A percentile compares a stretch with the other conserved stretches of the same genome.
These are phyloP conservation scores for Echinochloa phyllopogon DNA, from an alignment of 176 grass and related monocot species.

Conservation along the genomic window DNA sequence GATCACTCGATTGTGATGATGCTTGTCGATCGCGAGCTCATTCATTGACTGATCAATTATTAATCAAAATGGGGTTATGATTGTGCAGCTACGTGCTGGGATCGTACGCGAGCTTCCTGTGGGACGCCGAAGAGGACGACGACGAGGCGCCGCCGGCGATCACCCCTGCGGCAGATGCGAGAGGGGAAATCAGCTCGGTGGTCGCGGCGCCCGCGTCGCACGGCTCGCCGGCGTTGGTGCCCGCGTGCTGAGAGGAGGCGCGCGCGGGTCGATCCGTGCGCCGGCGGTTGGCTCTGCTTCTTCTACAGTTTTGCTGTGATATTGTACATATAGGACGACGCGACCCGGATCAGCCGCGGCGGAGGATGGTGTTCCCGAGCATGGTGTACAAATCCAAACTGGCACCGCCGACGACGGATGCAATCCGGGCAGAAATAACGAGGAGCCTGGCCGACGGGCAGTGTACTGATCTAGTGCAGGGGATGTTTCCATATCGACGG, in stretches of 20 bases:
- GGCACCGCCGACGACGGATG: neutral
- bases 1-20: neutral
- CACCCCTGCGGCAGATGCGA: neutral
- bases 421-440: neutral
- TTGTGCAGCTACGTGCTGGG: slow-evolving; percentile 75
- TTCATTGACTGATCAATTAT: neutral
- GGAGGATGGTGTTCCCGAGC: neutral
- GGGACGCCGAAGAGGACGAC: slow-evolving; percentile 66
- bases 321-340: neutral
- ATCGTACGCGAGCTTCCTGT: slow-evolving; percentile 81
- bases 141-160: slow-evolving; percentile 6
- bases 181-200: neutral
- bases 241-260: slow-evolving; percentile 52
- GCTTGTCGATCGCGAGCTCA: neutral
- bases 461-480: neutral
- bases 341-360: neutral
- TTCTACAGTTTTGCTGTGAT: neutral
- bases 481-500: neutral
- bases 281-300: neutral
- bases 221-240: slow-evolving; percentile 42
- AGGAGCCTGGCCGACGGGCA: neutral
- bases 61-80: neutral
- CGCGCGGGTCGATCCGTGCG: neutral
- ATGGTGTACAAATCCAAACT: neutral
- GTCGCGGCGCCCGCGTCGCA: neutral